A percentile compares a stretch with the other conserved stretches of the same genome.
phyloP scores from a whole-genome alignment of 75 land plant species.

The Adiantum capillusveneris region DNA sequence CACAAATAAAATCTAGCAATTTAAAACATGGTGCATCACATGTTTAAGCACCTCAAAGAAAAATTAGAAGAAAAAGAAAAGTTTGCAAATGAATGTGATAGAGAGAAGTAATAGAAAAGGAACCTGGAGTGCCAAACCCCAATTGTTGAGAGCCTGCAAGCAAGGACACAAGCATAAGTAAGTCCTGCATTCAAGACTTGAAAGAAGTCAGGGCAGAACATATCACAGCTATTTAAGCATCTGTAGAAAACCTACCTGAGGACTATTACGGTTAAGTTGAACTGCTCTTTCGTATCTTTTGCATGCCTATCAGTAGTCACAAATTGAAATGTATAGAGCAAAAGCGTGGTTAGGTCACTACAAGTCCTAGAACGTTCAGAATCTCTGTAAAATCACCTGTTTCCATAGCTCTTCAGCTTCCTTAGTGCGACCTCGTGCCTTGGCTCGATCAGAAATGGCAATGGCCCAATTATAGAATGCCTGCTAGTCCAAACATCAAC shows the following conservation, averaged over 20 bases:
- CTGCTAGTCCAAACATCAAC: slow-evolving; percentile 20
- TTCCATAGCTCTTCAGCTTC: slow-evolving; percentile 98
- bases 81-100: too few relatives aligned
- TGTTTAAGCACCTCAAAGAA: too few relatives aligned
- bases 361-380: too few relatives aligned
- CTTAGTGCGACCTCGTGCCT: slow-evolving; percentile 93
- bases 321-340: too few relatives aligned
- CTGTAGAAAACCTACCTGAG: slow-evolving; percentile 54
- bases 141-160: slow-evolving; percentile 90
- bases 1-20: too few relatives aligned
- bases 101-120: too few relatives aligned
- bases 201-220: not conserved
- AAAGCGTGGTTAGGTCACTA: too few relatives aligned
- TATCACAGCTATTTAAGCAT: not conserved
- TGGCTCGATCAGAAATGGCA: slow-evolving; percentile 96
- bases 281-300: slow-evolving; percentile 92
- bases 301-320: slow-evolving; percentile 61
- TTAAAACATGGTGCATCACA: too few relatives aligned
- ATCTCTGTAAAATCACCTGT: slow-evolving; percentile 43
- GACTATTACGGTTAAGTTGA: slow-evolving; percentile 96
- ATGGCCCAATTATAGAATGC: slow-evolving; percentile 99
- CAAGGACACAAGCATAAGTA: not conserved
- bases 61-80: too few relatives aligned
- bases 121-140: slow-evolving; percentile 99
- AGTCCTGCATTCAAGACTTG: not conserved